Base-by-base conservation (phyloP, 495 filamentous ascomycete species). In the Cercophora scortea region DNA sequence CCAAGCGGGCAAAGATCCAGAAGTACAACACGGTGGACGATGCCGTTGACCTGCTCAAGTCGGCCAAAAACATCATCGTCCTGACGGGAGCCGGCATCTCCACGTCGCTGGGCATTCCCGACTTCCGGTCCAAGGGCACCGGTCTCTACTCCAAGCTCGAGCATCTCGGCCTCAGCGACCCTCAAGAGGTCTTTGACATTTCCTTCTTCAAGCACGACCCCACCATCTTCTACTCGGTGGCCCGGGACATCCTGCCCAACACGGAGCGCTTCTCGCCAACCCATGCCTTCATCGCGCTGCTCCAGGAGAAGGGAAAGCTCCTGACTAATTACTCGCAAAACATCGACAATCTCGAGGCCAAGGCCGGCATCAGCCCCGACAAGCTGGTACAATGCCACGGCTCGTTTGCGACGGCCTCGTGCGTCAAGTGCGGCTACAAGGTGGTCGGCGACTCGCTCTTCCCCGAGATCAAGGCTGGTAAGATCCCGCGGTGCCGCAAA, bases 261-360 rank as follows among this genome's bases (percentile, higher is more conserved):
- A 77, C 77, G 1, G 72, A 80, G 12, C 85, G 83, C 56, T 74
- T 80, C 69, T 90, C 93, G 0, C 93, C 93, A 0, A 96, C 93
- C 0, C 93, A 98, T 69, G 86, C 84, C 40, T 98, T 98, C 71
- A 94, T 98, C 57, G 83, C 82, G n/a, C 77, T 96, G n/a, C 79
- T 98, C 2, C 90, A 97, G 64, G 77, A 90, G 53, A 89, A 91
- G 65, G 83, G 82, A 17, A 95, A 95, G 62, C 81, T 98, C 16
- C 77, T 96, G 46, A 97, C 91, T 25, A 95, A 96, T 69, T 98
- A 96, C 71, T 94, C 92, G 2, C 93, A 98, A 66, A 98, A 98
- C 65, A 98, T 98, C 59, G 93, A 98, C 72, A 96, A 97, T 60
- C 85, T 98, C 45, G 93, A 98, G 64, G 81, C 80, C 34, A 83